These are phyloP conservation scores for Saccharomyces uvarum DNA, from an alignment of 1,139 yeast species.

Conservation along the genomic window DNA sequence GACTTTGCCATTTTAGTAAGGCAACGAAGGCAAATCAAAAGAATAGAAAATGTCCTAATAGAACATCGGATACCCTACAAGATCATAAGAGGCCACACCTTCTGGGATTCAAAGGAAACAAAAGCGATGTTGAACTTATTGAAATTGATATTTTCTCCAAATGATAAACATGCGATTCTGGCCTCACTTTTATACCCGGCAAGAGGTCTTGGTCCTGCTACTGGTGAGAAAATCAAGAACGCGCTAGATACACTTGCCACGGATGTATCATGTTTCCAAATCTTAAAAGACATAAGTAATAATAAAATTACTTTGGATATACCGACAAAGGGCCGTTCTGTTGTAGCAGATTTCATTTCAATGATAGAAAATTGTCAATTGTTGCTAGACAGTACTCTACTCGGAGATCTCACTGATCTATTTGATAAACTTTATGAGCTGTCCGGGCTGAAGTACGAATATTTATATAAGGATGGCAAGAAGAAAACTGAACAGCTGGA, in stretches of 20 bases:
- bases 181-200: slow-evolving; percentile 55
- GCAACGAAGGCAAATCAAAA: slow-evolving; percentile 48
- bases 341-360: slow-evolving; percentile 17
- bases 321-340: slow-evolving; percentile 19
- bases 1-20: slow-evolving; percentile 72
- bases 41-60: slow-evolving; percentile 55
- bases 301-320: slow-evolving; percentile 14
- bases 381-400: slow-evolving; percentile 12
- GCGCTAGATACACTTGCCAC: slow-evolving; percentile 12
- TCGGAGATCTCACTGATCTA: slow-evolving; percentile 18
- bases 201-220: slow-evolving; percentile 63
- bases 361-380: slow-evolving; percentile 22
- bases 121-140: slow-evolving; percentile 55
- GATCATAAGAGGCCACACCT: slow-evolving; percentile 63
- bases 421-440: slow-evolving; percentile 27
- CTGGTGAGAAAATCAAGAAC: slow-evolving; percentile 38
- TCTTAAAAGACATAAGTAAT: slow-evolving; percentile 15
- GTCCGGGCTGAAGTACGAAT: slow-evolving; percentile 27
- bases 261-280: slow-evolving; percentile 17
- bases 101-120: slow-evolving; percentile 75
- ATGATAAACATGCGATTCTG: slow-evolving; percentile 52
- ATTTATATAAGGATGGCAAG: slow-evolving; percentile 22
- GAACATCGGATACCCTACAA: slow-evolving; percentile 52
- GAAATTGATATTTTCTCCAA: slow-evolving; percentile 48
- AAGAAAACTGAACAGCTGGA: slow-evolving; percentile 15